These are phyloP conservation scores for Ambispora gerdemannii DNA, from an alignment of 192 early-diverging fungal species.

Conservation along the genomic window DNA sequence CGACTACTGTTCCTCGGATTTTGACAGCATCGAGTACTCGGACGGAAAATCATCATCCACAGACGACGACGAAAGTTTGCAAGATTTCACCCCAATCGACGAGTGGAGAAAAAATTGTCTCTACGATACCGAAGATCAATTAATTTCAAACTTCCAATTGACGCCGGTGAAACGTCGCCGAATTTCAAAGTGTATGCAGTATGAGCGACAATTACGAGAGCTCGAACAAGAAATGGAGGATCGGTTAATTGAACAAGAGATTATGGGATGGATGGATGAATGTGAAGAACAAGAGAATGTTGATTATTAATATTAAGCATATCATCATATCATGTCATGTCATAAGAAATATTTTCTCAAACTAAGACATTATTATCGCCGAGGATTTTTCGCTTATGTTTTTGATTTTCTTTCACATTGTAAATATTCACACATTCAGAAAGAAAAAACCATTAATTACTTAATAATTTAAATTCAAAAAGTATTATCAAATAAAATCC, in stretches of 20 bases:
- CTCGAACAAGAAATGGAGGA: not conserved
- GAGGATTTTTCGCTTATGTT: no score
- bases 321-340: no score
- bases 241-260: not conserved
- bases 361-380: no score
- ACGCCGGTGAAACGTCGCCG: not conserved
- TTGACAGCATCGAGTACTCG: not conserved
- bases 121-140: not conserved
- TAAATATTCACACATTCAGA: no score
- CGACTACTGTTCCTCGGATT: not conserved
- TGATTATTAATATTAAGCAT: no score
- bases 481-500: no score
- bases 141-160: not conserved
- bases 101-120: not conserved
- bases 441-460: no score
- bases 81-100: not conserved
- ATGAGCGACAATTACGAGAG: not conserved
- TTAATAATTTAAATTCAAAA: no score
- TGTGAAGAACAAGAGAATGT: constrained; percentile 9
- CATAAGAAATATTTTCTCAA: no score
- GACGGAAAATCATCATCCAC: not conserved
- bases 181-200: not conserved
- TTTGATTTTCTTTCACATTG: no score
- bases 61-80: not conserved
- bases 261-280: not conserved